A percentile compares a stretch with the other conserved stretches of the same genome.
phyloP scores from a whole-genome alignment of 176 grass and related monocot species.

The Hyparrhenia diplandra region DNA sequence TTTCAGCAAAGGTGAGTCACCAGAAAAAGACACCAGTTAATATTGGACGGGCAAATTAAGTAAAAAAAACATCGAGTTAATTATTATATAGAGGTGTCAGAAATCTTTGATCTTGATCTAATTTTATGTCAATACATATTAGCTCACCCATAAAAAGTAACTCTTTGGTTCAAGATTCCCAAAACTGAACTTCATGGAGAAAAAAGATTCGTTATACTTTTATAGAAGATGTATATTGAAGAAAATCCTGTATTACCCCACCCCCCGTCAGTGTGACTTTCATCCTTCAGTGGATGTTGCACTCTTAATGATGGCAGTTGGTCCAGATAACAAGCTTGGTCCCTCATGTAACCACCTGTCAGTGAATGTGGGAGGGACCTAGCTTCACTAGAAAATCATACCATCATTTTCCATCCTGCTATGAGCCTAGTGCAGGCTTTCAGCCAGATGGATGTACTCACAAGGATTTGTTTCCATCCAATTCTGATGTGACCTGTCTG shows the following conservation, averaged over 20 bases:
- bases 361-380: slow-evolving; percentile 18
- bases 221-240: not conserved
- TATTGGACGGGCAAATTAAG: not conserved
- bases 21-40: not conserved
- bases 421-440: slow-evolving; percentile 10
- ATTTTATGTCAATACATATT: not conserved
- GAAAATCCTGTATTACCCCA: not conserved
- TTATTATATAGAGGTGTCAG: not conserved
- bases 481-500: slow-evolving; percentile 25
- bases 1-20: not conserved
- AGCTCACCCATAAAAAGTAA: not conserved
- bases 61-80: not conserved
- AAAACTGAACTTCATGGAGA: too few species aligned
- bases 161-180: not conserved
- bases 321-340: slow-evolving; percentile 3
- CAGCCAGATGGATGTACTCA: slow-evolving; percentile 23
- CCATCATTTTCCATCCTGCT: slow-evolving; percentile 30
- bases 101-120: not conserved
- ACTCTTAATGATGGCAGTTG: slow-evolving; percentile 10
- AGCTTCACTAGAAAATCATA: not conserved
- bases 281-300: not conserved
- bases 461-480: slow-evolving; percentile 16
- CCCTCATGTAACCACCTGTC: slow-evolving; percentile 22
- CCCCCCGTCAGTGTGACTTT: not conserved
- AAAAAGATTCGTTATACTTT: too few species aligned